Evolutionary conservation across 2,329 filamentous ascomycete genomes (phyloP).

Genomic region (Aspergillus neoniger): DNA sequence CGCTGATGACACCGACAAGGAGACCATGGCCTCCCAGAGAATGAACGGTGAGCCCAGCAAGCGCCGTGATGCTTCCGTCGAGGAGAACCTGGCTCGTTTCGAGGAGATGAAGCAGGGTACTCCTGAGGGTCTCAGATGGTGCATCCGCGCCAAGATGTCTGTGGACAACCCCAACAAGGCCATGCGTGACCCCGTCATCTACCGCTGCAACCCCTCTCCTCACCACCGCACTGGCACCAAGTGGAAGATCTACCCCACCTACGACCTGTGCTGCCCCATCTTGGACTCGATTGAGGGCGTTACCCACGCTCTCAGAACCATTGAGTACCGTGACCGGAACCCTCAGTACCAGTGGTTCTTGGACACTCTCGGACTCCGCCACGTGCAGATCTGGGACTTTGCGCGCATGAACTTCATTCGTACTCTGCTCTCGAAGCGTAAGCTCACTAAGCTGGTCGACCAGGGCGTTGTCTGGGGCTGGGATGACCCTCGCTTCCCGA

Average conservation of each 20-base stretch:
- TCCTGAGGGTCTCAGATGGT: slow-evolving; percentile 78
- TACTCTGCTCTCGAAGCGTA: slow-evolving; percentile 54
- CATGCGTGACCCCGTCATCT: slow-evolving; percentile 94
- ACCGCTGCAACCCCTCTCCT: slow-evolving; percentile 76
- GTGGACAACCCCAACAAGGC: slow-evolving; percentile 92
- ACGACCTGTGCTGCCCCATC: slow-evolving; percentile 66
- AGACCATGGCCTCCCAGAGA: slow-evolving; percentile 82
- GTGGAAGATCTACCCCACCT: slow-evolving; percentile 69
- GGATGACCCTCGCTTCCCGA: slow-evolving; percentile 55
- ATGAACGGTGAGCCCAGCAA: slow-evolving; percentile 81
- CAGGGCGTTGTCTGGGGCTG: slow-evolving; percentile 52
- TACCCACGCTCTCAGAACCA: slow-evolving; percentile 66
- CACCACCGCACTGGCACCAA: slow-evolving; percentile 65
- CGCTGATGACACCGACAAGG: slow-evolving; percentile 88
- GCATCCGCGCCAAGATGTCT: slow-evolving; percentile 92
- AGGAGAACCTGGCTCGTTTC: slow-evolving; percentile 83
- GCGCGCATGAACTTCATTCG: slow-evolving; percentile 56
- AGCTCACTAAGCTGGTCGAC: slow-evolving; percentile 54
- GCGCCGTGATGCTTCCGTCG: slow-evolving; percentile 73
- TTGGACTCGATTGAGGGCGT: slow-evolving; percentile 65
- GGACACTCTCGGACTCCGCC: slow-evolving; percentile 48
- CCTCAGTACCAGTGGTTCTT: slow-evolving; percentile 56
- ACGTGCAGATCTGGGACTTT: slow-evolving; percentile 55
- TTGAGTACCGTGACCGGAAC: slow-evolving; percentile 59
- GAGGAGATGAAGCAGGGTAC: slow-evolving; percentile 90